Base-by-base conservation (phyloP, 176 grass and related monocot species). In the Avena insularis region DNA sequence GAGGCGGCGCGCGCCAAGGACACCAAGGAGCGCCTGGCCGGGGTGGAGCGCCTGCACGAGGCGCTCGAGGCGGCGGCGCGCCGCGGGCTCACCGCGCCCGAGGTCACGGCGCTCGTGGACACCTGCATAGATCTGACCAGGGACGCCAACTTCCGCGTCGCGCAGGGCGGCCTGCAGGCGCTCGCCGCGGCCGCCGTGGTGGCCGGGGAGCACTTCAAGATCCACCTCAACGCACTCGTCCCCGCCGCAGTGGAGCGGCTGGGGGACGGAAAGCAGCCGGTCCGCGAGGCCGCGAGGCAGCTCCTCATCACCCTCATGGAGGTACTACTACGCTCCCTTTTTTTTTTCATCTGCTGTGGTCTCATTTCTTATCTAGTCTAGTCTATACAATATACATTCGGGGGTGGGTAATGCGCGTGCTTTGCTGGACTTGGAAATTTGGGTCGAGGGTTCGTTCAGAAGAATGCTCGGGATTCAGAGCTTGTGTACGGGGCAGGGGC, bases 281-380 rank as follows among this genome's bases (percentile, higher is more conserved):
- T 96, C 2, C 87, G 96, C 35, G 93, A 96, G 53, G 93, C 93
- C 9, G 93, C 93, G 7, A 82, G 93, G 0, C 93, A 96, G 86
- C 90, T 98, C 35, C 86, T 96, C 79, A 71, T 96, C 62, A 98
- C 96, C 27, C 93, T 98, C 3, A 98, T 98, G 93, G 96, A 94
- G 96, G 96, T 88, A n/a, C 23, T 35, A 35, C 33, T n/a, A 27
- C 23, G 21, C 23, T 40, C 12, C 3, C 33, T 35, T 54, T 27
- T 82, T 84, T 12, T 9, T 20, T 43, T 43, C 40, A 43, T 43
- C 40, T 43, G 6, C 11, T 23, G 63, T 12, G 17, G 47, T 71
- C 53, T 64, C 65, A 79, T 36, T 33, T 31, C 15, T 62, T 20
- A 6, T 17, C 43, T 38, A 17, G 1, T 46, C 11, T 71, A 5